phyloP scores from a whole-genome alignment of 257 asterid species.

The Nicotiana noctiflora region DNA sequence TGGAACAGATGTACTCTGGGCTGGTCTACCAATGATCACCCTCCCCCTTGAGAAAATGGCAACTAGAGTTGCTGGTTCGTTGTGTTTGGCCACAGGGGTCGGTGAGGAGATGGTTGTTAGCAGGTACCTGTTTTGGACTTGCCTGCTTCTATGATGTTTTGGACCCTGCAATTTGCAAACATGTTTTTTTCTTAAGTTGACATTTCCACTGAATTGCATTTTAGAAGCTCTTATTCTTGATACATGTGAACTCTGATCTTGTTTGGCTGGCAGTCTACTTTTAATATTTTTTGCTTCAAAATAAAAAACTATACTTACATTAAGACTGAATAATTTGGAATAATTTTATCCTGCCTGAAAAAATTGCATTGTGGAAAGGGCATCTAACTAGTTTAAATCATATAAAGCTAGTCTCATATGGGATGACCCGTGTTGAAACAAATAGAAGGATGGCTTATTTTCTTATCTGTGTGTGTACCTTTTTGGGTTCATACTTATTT shows the following conservation, averaged over 20 bases:
- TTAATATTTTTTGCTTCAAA: not conserved
- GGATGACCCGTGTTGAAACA: not conserved
- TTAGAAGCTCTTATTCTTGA: not conserved
- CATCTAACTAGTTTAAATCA: not conserved
- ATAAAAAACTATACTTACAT: not conserved
- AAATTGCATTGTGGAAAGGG: not conserved
- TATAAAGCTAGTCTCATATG: not conserved
- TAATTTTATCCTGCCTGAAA: not conserved
- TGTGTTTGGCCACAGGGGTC: slow-evolving; percentile 95
- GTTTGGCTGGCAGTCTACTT: not conserved
- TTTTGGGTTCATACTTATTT: not conserved
- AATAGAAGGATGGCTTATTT: not conserved
- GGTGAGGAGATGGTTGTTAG: slow-evolving; percentile 95
- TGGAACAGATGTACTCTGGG: slow-evolving; percentile 99
- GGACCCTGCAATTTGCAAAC: not conserved
- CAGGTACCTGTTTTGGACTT: slow-evolving; percentile 38
- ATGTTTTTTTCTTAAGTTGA: not conserved
- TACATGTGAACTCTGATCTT: not conserved
- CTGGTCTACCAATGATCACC: slow-evolving; percentile 93
- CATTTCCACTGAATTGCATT: not conserved
- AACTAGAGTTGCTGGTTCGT: slow-evolving; percentile 98
- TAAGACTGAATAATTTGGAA: not conserved
- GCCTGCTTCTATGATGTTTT: not conserved
- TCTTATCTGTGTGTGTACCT: not conserved
- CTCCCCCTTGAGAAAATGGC: slow-evolving; percentile 99